Conservation (phyloP, 164 flowering plant genomes). For the Saururus chinensis region DNA sequence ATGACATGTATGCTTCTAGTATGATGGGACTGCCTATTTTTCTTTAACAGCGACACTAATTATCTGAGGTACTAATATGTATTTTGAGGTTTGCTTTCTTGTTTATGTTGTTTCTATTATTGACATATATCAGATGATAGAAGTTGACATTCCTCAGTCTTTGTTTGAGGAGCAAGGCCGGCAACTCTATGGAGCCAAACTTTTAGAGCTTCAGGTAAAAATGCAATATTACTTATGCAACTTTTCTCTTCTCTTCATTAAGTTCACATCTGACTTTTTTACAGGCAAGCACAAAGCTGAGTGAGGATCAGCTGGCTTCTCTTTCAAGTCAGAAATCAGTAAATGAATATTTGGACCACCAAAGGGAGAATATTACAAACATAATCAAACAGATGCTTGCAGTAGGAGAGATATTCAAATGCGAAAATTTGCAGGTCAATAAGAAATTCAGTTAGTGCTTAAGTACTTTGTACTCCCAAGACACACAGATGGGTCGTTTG, state of each 20-base stretch:
- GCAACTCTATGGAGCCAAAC: conserved; percentile 81
- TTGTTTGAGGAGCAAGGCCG: conserved; percentile 92
- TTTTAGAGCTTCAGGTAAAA: conserved; percentile 33
- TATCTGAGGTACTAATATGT: not conserved
- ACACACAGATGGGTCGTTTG: too few species aligned
- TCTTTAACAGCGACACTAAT: not conserved
- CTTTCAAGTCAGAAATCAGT: conserved; percentile 78
- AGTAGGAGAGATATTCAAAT: conserved; percentile 78
- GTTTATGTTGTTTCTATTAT: too few species aligned
- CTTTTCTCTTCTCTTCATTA: not conserved
- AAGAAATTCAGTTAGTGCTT: not conserved
- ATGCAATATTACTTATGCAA: not conserved
- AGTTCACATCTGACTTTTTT: not conserved
- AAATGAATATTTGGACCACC: conserved; percentile 52
- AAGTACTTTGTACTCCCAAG: too few species aligned
- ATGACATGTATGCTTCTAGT: not conserved
- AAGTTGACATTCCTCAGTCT: conserved; percentile 71
- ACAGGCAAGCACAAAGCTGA: conserved; percentile 68
- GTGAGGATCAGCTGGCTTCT: conserved; percentile 63
- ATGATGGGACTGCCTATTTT: not conserved
- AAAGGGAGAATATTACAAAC: conserved; percentile 49
- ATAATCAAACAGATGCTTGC: conserved; percentile 74
- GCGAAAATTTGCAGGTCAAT: conserved; percentile 72
- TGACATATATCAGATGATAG: conserved; percentile 50
- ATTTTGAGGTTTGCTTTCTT: not conserved